These are phyloP conservation scores for Suillus placidus DNA, from an alignment of 768 basidiomycete species.

Conservation along the genomic window DNA sequence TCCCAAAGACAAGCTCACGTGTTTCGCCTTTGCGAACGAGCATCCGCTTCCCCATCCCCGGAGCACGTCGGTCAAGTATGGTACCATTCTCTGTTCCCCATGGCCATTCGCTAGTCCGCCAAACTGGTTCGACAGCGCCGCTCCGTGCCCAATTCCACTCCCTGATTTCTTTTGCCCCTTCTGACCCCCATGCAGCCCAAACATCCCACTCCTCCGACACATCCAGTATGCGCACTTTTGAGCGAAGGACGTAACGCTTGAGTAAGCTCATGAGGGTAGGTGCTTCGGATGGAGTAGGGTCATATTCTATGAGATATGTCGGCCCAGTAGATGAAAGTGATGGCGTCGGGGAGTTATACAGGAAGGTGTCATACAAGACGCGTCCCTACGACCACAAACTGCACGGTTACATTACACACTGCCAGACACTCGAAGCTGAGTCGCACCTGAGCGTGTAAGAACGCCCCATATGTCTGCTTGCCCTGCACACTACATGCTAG, in stretches of 20 bases:
- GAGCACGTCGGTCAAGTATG: slow-evolving; percentile 66
- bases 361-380: slow-evolving; percentile 86
- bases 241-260: slow-evolving; percentile 84
- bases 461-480: slow-evolving; percentile 64
- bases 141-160: slow-evolving; percentile 65
- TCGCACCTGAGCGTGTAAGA: slow-evolving; percentile 79
- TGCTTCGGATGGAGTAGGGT: slow-evolving; percentile 61
- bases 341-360: slow-evolving; percentile 60
- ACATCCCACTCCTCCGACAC: slow-evolving; percentile 78
- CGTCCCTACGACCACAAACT: slow-evolving; percentile 60
- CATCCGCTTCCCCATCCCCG: slow-evolving; percentile 78
- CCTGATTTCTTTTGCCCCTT: slow-evolving; percentile 42
- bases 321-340: slow-evolving; percentile 38
- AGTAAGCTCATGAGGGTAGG: slow-evolving; percentile 68
- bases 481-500: slow-evolving; percentile 55
- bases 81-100: slow-evolving; percentile 61
- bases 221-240: slow-evolving; percentile 83
- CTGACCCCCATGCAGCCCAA: slow-evolving; percentile 79
- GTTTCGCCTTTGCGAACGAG: slow-evolving; percentile 68
- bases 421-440: slow-evolving; percentile 14
- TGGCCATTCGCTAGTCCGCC: slow-evolving; percentile 56
- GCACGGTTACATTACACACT: slow-evolving; percentile 9
- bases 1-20: slow-evolving; percentile 57
- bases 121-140: slow-evolving; percentile 77
- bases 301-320: slow-evolving; percentile 74